Conservation (phyloP, 306 rosid species). For the Cicer cuneatum region DNA sequence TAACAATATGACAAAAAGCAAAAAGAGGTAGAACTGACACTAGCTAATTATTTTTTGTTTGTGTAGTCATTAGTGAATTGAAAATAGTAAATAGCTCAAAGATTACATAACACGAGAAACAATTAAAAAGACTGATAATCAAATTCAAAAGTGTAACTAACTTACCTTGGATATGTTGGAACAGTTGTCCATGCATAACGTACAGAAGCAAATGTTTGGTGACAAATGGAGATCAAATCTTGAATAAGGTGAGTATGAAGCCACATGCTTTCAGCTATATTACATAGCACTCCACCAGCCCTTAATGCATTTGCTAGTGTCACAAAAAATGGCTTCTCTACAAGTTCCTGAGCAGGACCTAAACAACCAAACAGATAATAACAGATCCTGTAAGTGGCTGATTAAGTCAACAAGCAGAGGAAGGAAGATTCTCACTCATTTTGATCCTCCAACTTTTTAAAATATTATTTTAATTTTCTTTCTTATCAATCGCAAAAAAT, state of each 20-base stretch:
- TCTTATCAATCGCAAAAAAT: background rate
- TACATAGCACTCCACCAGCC: slow-evolving; percentile 95
- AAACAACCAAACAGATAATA: slow-evolving; percentile 6
- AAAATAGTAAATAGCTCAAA: no score
- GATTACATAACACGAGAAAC: background rate
- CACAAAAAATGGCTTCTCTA: slow-evolving; percentile 94
- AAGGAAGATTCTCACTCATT: background rate
- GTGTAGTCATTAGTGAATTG: no score
- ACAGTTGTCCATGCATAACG: slow-evolving; percentile 93
- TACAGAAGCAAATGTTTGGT: slow-evolving; percentile 84
- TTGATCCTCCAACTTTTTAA: no score
- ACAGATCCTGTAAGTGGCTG: slow-evolving; percentile 29
- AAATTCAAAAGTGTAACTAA: background rate
- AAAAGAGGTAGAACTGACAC: no score
- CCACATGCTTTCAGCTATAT: slow-evolving; percentile 99
- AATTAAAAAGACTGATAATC: background rate
- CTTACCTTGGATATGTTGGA: slow-evolving; percentile 93
- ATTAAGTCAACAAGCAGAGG: background rate
- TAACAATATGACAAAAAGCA: no score
- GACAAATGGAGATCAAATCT: slow-evolving; percentile 75
- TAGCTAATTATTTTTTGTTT: no score
- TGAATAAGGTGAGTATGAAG: slow-evolving; percentile 96
- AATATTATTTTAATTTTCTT: background rate
- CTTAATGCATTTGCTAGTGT: slow-evolving; percentile 79
- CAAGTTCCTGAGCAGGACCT: slow-evolving; percentile 98